Evolutionary conservation across 176 grass and related monocot species (phyloP).

Genomic region (barley (Hordeum vulgare)): DNA sequence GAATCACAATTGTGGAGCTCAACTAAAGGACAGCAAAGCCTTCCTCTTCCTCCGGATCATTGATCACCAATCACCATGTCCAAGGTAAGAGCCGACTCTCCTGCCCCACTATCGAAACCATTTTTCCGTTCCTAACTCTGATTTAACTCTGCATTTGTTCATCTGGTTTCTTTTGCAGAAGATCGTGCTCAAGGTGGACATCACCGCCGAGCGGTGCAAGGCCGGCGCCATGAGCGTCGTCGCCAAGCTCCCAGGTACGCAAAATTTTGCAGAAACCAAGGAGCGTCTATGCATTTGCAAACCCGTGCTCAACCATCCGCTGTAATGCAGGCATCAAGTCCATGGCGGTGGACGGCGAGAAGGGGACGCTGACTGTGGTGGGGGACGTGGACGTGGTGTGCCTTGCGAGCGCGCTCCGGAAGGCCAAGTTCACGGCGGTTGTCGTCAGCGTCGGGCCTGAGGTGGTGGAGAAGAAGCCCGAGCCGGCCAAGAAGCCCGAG

Average conservation of each 20-base stretch:
- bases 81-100: not conserved
- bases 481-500: slow-evolving; percentile 23
- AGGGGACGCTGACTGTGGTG: slow-evolving; percentile 50
- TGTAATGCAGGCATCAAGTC: slow-evolving; percentile 52
- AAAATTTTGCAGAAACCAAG: not conserved
- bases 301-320: not conserved
- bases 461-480: slow-evolving; percentile 40
- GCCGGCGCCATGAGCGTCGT: slow-evolving; percentile 24
- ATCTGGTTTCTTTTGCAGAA: slow-evolving; percentile 33
- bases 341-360: slow-evolving; percentile 45
- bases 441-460: slow-evolving; percentile 59
- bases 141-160: not conserved
- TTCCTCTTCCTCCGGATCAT: not conserved
- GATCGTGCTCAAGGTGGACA: slow-evolving; percentile 60
- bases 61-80: slow-evolving; percentile 14
- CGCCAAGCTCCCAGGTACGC: slow-evolving; percentile 41
- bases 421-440: slow-evolving; percentile 18
- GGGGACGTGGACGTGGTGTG: slow-evolving; percentile 50
- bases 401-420: slow-evolving; percentile 36
- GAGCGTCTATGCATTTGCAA: not conserved
- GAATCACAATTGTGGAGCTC: not conserved
- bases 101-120: not conserved
- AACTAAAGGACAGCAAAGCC: not conserved
- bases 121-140: not conserved
- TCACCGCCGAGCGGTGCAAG: slow-evolving; percentile 41